Evolutionary conservation across 23 red algal species (phyloP).

Genomic region (Agarophyton chilense): DNA sequence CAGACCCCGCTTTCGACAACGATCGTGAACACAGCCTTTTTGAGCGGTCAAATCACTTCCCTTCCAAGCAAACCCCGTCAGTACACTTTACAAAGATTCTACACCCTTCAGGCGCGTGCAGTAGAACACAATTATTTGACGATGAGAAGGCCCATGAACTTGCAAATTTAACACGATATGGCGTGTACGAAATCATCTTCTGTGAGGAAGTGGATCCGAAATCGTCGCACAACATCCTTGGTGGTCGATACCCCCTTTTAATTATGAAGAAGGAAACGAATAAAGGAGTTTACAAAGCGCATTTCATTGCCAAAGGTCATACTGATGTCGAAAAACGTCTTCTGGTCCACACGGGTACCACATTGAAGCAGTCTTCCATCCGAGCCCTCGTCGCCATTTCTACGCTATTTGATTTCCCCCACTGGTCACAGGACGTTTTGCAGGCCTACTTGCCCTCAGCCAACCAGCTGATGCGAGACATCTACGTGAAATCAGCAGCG

Average conservation of each 20-base stretch:
- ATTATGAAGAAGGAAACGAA: conserved; percentile 23
- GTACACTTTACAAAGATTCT: no score
- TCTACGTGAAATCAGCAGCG: no score
- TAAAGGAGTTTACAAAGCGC: conserved; percentile 31
- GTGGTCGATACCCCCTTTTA: not conserved
- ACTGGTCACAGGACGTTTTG: no score
- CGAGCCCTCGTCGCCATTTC: not conserved
- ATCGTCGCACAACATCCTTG: not conserved
- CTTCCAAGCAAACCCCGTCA: no score
- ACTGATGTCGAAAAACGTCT: not conserved
- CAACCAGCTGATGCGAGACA: no score
- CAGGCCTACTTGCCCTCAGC: no score
- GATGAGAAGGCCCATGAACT: not conserved
- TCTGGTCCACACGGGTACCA: not conserved
- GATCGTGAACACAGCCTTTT: no score
- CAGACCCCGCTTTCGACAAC: no score
- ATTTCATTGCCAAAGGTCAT: not conserved
- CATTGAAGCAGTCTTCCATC: not conserved
- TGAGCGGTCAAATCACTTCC: no score
- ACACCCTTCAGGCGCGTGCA: not conserved
- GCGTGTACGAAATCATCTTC: no score
- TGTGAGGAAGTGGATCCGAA: not conserved
- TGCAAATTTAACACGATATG: not conserved
- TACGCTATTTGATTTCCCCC: not conserved
- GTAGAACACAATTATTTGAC: not conserved